These are phyloP conservation scores for Entoloma clypeatum DNA, from an alignment of 1,284 basidiomycete species.

Conservation along the genomic window DNA sequence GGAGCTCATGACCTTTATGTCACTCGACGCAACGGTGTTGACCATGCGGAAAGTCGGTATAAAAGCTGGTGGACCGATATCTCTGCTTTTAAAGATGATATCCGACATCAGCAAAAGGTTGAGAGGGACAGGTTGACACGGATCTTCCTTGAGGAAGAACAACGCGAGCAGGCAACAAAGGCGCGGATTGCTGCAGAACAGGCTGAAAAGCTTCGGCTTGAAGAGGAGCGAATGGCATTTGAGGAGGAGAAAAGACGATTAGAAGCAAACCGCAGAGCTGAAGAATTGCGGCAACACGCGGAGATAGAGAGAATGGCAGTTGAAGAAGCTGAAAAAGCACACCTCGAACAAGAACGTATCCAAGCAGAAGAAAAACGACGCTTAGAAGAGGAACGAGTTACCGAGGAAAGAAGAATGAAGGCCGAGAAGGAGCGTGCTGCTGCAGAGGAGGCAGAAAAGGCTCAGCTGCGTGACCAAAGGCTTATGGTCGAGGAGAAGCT, in stretches of 20 bases:
- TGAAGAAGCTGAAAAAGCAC: conserved; percentile 23
- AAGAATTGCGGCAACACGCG: conserved; percentile 17
- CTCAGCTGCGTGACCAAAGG: conserved; percentile 26
- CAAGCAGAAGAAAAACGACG: conserved; percentile 26
- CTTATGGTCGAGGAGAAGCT: conserved; percentile 32
- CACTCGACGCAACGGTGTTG: conserved; percentile 42
- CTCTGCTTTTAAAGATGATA: conserved; percentile 33
- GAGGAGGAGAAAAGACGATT: conserved; percentile 25
- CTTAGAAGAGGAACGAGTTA: conserved; percentile 26
- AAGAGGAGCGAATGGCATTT: conserved; percentile 29
- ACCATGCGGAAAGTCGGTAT: conserved; percentile 48
- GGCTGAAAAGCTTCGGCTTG: conserved; percentile 20
- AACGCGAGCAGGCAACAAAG: conserved; percentile 28
- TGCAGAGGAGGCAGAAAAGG: conserved; percentile 30
- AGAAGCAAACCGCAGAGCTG: conserved; percentile 23
- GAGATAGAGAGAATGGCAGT: conserved; percentile 21
- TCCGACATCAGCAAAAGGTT: conserved; percentile 32
- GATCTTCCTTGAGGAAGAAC: conserved; percentile 33
- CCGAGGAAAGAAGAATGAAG: conserved; percentile 28
- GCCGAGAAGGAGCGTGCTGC: conserved; percentile 28
- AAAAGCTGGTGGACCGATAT: conserved; percentile 45
- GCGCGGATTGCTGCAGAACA: conserved; percentile 15
- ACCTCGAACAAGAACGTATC: conserved; percentile 23
- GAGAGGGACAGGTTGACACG: conserved; percentile 34
- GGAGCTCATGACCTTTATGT: conserved; percentile 42